Base-by-base conservation (phyloP, 768 basidiomycete species). In the Dentipellis fragilis region DNA sequence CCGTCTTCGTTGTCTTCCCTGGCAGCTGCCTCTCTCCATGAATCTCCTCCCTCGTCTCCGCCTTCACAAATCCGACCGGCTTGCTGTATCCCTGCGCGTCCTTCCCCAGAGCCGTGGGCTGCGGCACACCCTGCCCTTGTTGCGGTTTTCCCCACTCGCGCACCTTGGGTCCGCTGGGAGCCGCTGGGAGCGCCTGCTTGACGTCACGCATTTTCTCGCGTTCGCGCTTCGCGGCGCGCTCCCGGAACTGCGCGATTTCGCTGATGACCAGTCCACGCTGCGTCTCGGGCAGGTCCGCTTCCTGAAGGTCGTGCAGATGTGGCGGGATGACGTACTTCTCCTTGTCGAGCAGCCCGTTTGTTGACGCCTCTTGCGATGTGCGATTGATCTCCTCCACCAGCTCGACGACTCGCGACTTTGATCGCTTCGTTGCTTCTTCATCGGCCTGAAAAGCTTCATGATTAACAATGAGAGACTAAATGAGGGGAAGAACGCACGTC, bases 271-370 rank as follows among this genome's bases (percentile, higher is more conserved):
- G 84, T 5, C 89, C 92, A 37, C 95, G 87, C 63, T 82, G 83
- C 0, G 90, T 90, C 72, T 99, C 96, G 21, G 96, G 95, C 45
- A 99, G 80, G 66, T 99, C 96, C 52, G 93, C 90, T 72, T 96
- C 93, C 66, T 93, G 89, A 45, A 99, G 78, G 71, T 98, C 96
- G 70, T 92, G 91, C 17, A 98, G 79, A 71, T 99, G 96, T n/a
- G 91, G 89, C 22, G 93, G 93, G 45, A 96, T 91, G 59, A 90
- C 79, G 67, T 90, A 89, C 78, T 86, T 85, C 71, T 92, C 88
- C 65, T 87, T 85, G 70, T 89, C 86, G 53, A 83, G 80, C 39
- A 82, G 75, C n/a, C 85, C 86, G 56, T 68, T 84, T 58, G 81
- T 82, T 1, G 88, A 84, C 3, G 85, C 84, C 49, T 89, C 87